Percentiles rank a stretch among this genome's conserved stretches.
Conservation (phyloP, 1,284 basidiomycete species). For the Termitomyces sp. region DNA sequence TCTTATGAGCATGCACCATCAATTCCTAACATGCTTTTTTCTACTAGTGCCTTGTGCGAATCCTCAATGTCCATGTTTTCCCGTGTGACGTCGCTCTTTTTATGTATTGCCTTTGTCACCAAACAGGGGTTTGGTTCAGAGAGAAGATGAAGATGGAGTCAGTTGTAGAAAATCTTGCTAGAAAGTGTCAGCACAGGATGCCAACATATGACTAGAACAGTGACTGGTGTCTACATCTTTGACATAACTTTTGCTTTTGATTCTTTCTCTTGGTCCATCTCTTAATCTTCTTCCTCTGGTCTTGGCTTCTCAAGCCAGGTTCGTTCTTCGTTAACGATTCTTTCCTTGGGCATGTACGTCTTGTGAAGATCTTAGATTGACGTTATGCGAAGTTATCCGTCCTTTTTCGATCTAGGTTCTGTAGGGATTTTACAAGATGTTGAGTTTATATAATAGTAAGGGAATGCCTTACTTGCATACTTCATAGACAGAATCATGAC, state of each 20-base stretch:
- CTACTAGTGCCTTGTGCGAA: not conserved
- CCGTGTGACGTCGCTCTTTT: not conserved
- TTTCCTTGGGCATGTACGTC: not conserved
- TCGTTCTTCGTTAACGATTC: not conserved
- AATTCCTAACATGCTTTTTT: conserved; percentile 3
- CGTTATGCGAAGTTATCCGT: not conserved
- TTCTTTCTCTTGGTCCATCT: not conserved
- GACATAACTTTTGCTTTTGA: not conserved
- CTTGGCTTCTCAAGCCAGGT: no score
- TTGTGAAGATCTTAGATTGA: not conserved
- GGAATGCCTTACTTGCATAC: no score
- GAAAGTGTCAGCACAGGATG: not conserved
- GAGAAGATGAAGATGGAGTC: not conserved
- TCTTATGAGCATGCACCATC: conserved; percentile 26
- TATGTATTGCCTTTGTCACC: not conserved
- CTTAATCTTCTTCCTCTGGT: not conserved
- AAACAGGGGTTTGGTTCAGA: not conserved
- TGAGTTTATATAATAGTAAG: no score
- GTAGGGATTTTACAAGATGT: no score
- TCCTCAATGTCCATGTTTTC: not conserved
- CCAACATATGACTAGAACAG: not conserved
- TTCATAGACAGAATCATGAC: no score
- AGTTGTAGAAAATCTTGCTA: no score
- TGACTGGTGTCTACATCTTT: not conserved
- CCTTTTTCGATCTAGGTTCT: no score